phyloP scores from a whole-genome alignment of 257 asterid species.

The Solanum chmielewskii region DNA sequence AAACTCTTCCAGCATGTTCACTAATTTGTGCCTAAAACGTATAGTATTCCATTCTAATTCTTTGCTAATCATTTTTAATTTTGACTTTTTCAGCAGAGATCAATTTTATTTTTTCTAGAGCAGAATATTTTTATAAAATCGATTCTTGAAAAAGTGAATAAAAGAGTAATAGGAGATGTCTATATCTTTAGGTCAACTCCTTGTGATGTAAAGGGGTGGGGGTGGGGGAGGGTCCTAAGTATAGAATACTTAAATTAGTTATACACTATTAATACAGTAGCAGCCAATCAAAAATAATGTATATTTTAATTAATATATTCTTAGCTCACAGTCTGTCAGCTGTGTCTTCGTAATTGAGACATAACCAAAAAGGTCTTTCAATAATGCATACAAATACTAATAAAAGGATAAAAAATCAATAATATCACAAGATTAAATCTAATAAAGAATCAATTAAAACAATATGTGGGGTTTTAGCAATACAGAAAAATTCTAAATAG shows the following conservation, averaged over 20 bases:
- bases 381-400: not conserved
- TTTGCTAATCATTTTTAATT: constrained; percentile 25
- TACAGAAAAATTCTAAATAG: not conserved
- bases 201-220: not conserved
- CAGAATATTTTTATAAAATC: not conserved
- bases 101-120: not conserved
- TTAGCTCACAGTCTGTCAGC: not conserved
- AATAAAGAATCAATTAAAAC: not conserved
- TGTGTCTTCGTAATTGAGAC: not conserved
- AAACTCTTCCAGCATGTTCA: not conserved
- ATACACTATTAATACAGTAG: not conserved
- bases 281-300: not conserved
- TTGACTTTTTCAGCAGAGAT: constrained; percentile 13
- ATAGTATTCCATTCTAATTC: constrained; percentile 17
- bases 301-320: not conserved
- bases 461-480: not conserved
- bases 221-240: not conserved
- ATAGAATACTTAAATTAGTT: not conserved
- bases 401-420: not conserved
- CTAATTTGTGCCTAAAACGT: not conserved
- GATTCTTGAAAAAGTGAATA: not conserved
- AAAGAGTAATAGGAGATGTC: constrained; percentile 1
- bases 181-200: constrained; percentile 42
- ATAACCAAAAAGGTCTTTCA: not conserved
- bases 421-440: not conserved